Conservation (phyloP, 805 yeast species). For the Zygosaccharomyces lentus region DNA sequence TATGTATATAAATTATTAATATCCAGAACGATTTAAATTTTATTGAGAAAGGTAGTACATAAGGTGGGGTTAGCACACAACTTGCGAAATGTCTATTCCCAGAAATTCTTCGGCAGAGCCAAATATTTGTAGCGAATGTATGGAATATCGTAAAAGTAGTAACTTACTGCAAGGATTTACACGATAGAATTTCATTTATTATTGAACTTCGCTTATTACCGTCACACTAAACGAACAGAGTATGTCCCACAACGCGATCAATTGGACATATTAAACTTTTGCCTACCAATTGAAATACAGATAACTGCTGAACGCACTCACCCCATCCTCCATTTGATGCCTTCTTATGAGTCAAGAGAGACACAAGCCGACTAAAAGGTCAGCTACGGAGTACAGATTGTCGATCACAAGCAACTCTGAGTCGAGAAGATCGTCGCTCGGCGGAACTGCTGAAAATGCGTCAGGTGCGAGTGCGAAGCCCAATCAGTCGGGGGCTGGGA, state of each 20-base stretch:
- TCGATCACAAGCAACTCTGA: slow-evolving; percentile 39
- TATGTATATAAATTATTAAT: background rate
- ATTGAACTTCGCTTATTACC: background rate
- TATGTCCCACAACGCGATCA: background rate
- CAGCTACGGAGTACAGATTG: slow-evolving; percentile 37
- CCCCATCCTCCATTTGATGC: background rate
- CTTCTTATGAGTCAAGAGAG: slow-evolving; percentile 18
- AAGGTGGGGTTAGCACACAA: too few relatives aligned
- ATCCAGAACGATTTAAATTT: too few relatives aligned
- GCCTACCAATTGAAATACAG: background rate
- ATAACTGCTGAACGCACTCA: background rate
- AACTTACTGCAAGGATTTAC: too few relatives aligned
- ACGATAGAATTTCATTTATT: background rate
- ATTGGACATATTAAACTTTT: background rate
- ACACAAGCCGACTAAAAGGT: slow-evolving; percentile 14
- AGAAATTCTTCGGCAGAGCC: too few relatives aligned
- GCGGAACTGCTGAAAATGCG: slow-evolving; percentile 13
- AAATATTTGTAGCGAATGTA: too few relatives aligned
- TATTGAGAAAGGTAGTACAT: too few relatives aligned
- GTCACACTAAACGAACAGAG: background rate
- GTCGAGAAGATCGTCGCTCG: slow-evolving; percentile 34
- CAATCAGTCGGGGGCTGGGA: slow-evolving; percentile 10
- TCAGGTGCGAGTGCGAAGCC: slow-evolving; percentile 6
- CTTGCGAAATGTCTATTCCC: too few relatives aligned
- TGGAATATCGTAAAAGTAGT: too few relatives aligned